Conservation (phyloP, 2,329 filamentous ascomycete species). For the Aspergillus sp. region DNA sequence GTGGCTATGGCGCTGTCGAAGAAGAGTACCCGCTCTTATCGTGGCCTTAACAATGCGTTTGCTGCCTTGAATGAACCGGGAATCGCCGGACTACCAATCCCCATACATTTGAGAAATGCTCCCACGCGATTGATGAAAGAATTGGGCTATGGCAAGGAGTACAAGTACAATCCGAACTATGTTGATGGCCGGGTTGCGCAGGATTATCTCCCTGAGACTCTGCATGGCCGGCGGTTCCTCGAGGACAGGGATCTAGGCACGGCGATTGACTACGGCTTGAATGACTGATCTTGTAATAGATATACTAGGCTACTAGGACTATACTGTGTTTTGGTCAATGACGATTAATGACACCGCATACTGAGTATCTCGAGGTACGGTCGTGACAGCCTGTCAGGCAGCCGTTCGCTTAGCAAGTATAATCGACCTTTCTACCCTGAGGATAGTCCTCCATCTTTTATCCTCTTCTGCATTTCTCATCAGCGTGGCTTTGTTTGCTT, state of each 20-base stretch:
- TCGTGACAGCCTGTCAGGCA: too few species aligned
- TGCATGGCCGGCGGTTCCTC: slow-evolving; percentile 66
- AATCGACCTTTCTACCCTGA: too few species aligned
- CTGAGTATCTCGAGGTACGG: too few species aligned
- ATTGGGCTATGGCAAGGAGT: slow-evolving; percentile 79
- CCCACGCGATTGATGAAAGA: slow-evolving; percentile 91
- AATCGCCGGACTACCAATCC: slow-evolving; percentile 72
- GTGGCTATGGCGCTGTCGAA: slow-evolving; percentile 73
- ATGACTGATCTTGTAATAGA: slow-evolving; percentile 9
- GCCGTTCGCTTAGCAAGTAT: too few species aligned
- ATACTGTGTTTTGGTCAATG: too few species aligned
- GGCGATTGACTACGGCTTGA: slow-evolving; percentile 64
- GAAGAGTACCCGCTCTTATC: slow-evolving; percentile 82
- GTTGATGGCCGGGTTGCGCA: slow-evolving; percentile 73
- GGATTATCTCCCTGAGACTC: slow-evolving; percentile 76
- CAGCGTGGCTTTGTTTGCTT: too few species aligned
- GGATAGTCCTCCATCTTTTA: too few species aligned
- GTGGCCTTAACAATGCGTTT: slow-evolving; percentile 73
- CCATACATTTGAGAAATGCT: slow-evolving; percentile 82
- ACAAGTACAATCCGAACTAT: slow-evolving; percentile 96
- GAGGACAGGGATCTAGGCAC: slow-evolving; percentile 74
- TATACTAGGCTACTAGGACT: neutral
- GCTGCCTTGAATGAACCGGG: slow-evolving; percentile 75
- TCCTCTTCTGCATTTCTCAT: too few species aligned
- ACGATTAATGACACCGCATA: too few species aligned